phyloP scores from a whole-genome alignment of 2,329 filamentous ascomycete species.

The Raffaelea ambrosiae region DNA sequence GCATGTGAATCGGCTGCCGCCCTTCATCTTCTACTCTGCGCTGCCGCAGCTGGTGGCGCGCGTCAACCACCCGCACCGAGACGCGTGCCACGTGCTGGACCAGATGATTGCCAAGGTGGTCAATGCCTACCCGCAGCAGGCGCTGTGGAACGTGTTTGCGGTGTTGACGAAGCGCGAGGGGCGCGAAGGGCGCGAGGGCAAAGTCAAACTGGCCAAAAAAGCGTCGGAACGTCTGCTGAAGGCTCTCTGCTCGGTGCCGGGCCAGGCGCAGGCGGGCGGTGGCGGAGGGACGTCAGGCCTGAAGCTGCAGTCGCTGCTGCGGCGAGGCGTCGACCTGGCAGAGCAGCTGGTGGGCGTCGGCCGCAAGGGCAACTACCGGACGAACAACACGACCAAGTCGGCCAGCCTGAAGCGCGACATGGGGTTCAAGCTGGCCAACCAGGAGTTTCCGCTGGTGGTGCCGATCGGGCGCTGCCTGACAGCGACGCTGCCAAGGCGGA shows the following conservation, averaged over 20 bases:
- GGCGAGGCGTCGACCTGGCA: constrained; percentile 43
- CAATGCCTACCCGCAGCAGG: constrained; percentile 77
- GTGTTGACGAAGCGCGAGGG: constrained; percentile 58
- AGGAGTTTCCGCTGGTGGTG: constrained; percentile 78
- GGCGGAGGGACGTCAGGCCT: not conserved
- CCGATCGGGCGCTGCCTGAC: constrained; percentile 80
- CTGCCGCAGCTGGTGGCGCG: constrained; percentile 93
- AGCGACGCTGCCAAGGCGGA: constrained; percentile 58
- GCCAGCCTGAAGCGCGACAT: constrained; percentile 73
- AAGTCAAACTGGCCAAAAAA: constrained; percentile 37
- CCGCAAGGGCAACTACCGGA: constrained; percentile 68
- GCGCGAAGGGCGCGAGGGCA: too few species aligned
- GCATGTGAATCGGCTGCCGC: constrained; percentile 63
- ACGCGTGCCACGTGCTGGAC: constrained; percentile 69
- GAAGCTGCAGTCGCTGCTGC: constrained; percentile 5
- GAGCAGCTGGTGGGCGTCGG: constrained; percentile 35
- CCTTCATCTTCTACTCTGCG: constrained; percentile 72
- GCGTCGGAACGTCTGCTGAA: constrained; percentile 50
- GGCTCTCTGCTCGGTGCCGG: constrained; percentile 14
- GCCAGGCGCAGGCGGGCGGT: not conserved
- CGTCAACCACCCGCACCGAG: constrained; percentile 75
- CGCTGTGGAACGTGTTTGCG: constrained; percentile 83
- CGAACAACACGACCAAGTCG: constrained; percentile 57
- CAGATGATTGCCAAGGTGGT: constrained; percentile 83
- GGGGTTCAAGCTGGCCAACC: constrained; percentile 74